Evolutionary conservation across 2,329 filamentous ascomycete genomes (phyloP).

Genomic region (Apiospora marii): DNA sequence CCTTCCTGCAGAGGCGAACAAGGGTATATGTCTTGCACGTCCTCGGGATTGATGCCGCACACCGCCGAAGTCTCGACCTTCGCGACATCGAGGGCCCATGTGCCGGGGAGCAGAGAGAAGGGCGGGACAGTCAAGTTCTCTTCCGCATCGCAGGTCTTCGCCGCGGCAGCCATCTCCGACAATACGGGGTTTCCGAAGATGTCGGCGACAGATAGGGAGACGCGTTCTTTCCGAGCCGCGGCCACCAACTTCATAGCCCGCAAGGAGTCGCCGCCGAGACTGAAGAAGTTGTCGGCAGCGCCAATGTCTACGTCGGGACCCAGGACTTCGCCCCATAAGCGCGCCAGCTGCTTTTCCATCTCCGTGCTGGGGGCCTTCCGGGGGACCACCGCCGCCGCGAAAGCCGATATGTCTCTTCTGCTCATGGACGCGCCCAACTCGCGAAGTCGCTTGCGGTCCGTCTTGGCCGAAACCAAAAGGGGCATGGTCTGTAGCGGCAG

Average conservation of each 20-base stretch:
- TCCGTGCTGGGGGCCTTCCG: constrained; percentile 48
- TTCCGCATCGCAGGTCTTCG: constrained; percentile 38
- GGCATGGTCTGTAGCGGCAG: constrained; percentile 56
- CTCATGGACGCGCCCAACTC: constrained; percentile 52
- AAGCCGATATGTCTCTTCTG: constrained; percentile 48
- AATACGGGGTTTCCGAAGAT: constrained; percentile 56
- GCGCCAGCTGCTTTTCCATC: constrained; percentile 47
- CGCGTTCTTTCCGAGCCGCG: constrained; percentile 47
- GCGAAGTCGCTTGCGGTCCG: constrained; percentile 56
- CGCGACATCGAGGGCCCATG: constrained; percentile 46
- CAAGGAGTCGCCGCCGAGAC: constrained; percentile 54
- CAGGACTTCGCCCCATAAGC: constrained; percentile 49
- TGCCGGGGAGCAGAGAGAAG: constrained; percentile 50
- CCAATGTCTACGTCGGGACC: constrained; percentile 42
- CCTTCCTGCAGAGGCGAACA: constrained; percentile 63
- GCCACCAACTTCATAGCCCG: constrained; percentile 60
- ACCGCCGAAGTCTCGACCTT: constrained; percentile 48
- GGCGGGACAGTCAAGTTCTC: constrained; percentile 39
- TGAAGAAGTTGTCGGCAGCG: constrained; percentile 44
- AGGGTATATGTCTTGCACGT: constrained; percentile 60
- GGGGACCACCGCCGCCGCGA: constrained; percentile 41
- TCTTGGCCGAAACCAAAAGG: constrained; percentile 57
- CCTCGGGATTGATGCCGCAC: constrained; percentile 46
- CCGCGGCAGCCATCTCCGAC: constrained; percentile 51
- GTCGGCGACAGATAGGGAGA: constrained; percentile 53